Evolutionary conservation across 805 yeast species (phyloP), one percentile per base, ranked within the genome.

Genomic region (Yarrowia bubula): DNA sequence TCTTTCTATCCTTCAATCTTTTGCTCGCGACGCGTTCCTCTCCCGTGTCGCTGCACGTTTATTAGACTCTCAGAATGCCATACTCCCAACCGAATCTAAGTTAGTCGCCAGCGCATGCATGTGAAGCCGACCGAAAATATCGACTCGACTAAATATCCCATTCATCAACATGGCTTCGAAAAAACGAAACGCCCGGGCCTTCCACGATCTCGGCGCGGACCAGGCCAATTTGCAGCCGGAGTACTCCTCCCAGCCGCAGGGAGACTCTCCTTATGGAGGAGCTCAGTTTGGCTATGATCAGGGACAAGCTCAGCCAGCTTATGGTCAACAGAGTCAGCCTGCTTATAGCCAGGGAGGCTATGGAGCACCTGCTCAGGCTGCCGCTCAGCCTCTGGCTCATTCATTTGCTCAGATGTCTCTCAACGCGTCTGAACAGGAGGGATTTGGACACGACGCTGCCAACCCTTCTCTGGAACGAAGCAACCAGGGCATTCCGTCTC

Each of bases 281-380:
- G 99, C 95, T 76, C 83, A 85, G 79, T 92, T 98, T 28, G 99
- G 99, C 89, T 95, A 95, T 75, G 91, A 58, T 22, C 28, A 22
- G 28, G 22, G 39, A 51, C 18, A 57, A 33, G 42, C 39, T 50
- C 53, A 32, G 8, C 15, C 41, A 2, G 37, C 38, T 7, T 55
- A 55, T 13, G 61, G 61, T 1, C 39, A 58, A 2, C 28, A 22
- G 28, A 22, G 28, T 50, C 53, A 32, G 11, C 15, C 41, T 2
- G 37, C 38, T 7, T 55, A 55, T 13, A 47, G 61, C 0, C 39
- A 58, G 28, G 28, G 28, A 22, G 28, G 28, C 28, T 22, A 22
- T 22, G 28, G 28, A 2, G 13, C 38, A 2, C 48, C 62, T 10
- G 33, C 47, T 14, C 64, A 51, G 13, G 51, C 32, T 0, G 13